Percentiles rank a stretch among this genome's conserved stretches.
phyloP scores from a whole-genome alignment of 495 filamentous ascomycete genomes.

The Neurospora africana region DNA sequence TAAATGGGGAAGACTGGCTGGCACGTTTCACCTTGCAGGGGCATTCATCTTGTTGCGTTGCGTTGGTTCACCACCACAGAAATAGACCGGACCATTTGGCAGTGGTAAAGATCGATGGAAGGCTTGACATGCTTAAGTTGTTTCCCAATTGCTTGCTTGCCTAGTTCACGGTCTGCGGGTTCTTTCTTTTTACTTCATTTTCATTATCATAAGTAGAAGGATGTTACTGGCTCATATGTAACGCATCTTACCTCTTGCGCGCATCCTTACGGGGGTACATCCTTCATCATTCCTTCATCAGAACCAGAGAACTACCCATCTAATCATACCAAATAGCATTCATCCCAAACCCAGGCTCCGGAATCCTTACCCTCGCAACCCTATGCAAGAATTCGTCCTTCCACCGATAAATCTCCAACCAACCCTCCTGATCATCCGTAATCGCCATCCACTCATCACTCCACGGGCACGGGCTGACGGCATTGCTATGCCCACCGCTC shows the following conservation, averaged over 20 bases:
- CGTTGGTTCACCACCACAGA: no score
- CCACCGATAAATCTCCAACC: slow-evolving; percentile 79
- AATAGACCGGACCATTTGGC: not conserved
- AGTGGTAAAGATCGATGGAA: not conserved
- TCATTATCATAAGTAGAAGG: not conserved
- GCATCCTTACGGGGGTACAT: not conserved
- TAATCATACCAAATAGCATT: slow-evolving; percentile 87
- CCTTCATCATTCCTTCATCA: not conserved
- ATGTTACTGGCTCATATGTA: not conserved
- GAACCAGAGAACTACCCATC: not conserved
- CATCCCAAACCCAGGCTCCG: slow-evolving; percentile 78
- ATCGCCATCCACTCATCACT: slow-evolving; percentile 77
- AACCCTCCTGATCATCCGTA: slow-evolving; percentile 75
- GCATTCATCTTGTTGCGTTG: no score
- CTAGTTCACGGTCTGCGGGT: no score
- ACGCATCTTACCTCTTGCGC: not conserved
- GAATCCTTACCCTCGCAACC: slow-evolving; percentile 62
- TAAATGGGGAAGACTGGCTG: no score
- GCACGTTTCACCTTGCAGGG: no score
- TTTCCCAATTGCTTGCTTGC: not conserved
- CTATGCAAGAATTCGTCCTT: slow-evolving; percentile 65
- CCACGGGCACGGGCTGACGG: slow-evolving; percentile 67
- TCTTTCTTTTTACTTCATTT: not conserved
- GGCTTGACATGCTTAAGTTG: not conserved
- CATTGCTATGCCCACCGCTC: slow-evolving; percentile 77